Evolutionary conservation across 805 yeast genomes (phyloP), one percentile per base, ranked within the genome.

Genomic region (Kuraishia ogatae): DNA sequence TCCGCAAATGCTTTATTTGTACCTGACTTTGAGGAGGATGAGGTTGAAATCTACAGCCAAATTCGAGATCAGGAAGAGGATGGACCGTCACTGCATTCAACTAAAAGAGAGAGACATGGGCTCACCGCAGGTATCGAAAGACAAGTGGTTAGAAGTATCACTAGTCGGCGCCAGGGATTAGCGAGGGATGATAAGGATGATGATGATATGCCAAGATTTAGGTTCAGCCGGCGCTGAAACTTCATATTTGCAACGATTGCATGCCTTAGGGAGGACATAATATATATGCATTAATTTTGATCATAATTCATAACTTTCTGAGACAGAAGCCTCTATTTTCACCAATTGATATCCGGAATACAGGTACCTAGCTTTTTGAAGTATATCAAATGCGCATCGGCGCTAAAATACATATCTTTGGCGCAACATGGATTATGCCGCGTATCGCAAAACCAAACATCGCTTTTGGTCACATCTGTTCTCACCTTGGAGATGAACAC

Each of bases 121-220:
- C 8, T 6, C 5, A 48, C 10, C 50, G 29, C 10, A 26, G 29
- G 5, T 26, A 10, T 26, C 29, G 29, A 26, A 26, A 10, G 8
- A 26, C 8, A 26, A 26, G 29, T 26, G 29, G 29, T 6, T 26
- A 26, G 8, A 26, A 26, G 10, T 26, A 26, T 26, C 29, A 26
- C 29, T 5, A 35, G 19, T 21, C 7, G 20, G 19, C 26, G 23
- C 10, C 29, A 7, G 22, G 7, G 28, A 48, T 23, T 22, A 46
- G 43, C 51, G 26, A 48, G 28, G 47, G 57, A 56, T 17, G 59
- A 57, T n/a, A 62, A 61, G 15, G 62, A 59, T 43, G 71, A 70
- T 28, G 69, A 63, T n/a, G 69, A 64, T 53, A 59, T 62, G 2
- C 68, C 71, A 1, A 57, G 59, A 13, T 70, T 70, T 54, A 65